phyloP scores from a whole-genome alignment of 768 basidiomycete species.

The Rhizopogon salebrosus region DNA sequence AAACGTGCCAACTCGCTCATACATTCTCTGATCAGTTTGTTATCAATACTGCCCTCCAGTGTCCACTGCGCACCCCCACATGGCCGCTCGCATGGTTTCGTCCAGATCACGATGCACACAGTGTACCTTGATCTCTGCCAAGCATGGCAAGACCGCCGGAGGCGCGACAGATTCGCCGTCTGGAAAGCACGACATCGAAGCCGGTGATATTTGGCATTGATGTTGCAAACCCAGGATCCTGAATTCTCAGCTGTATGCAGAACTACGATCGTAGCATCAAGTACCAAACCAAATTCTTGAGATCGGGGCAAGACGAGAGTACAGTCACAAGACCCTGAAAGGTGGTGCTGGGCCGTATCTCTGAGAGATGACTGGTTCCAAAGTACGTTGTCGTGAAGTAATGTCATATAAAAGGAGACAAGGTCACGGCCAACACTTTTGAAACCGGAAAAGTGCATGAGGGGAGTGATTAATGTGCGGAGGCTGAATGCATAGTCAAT shows the following conservation, averaged over 20 bases:
- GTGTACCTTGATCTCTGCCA: background rate
- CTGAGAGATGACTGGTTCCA: background rate
- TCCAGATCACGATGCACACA: no score
- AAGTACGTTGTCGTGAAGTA: background rate
- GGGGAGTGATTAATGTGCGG: background rate
- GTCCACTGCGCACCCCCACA: no score
- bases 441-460: background rate
- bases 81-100: no score
- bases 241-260: background rate
- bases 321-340: background rate
- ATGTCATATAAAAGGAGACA: background rate
- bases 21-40: no score
- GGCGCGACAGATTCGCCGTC: no score
- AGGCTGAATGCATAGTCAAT: background rate
- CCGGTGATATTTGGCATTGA: background rate
- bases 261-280: background rate
- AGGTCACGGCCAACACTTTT: background rate
- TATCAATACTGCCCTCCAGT: no score
- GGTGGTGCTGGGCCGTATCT: background rate
- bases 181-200: background rate
- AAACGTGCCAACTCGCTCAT: no score
- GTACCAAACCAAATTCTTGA: background rate
- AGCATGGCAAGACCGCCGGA: background rate
- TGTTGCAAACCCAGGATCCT: background rate
- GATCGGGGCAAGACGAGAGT: background rate